Evolutionary conservation across 2,329 filamentous ascomycete genomes (phyloP), one percentile per base, ranked within the genome.

Genomic region (Grosmannia serpens): DNA sequence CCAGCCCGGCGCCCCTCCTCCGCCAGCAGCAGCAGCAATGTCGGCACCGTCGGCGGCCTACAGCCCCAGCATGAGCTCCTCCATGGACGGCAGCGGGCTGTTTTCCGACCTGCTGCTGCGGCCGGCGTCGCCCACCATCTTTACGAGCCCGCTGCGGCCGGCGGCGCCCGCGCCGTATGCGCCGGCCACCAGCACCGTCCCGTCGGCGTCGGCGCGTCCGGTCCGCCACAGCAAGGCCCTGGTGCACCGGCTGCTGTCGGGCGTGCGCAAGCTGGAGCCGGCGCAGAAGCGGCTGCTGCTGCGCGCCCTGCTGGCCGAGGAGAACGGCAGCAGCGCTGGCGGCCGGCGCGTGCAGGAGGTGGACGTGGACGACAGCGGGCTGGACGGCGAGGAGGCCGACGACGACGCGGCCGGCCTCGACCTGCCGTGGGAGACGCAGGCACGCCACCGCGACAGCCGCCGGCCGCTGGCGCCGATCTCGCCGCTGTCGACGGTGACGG

Each of bases 221-320:
- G 20, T 50, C n/a, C 53, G 4, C 55, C 55, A 47, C 26, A 57
- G 51, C 52, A 52, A 41, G 56, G 57, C 60, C 8, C 29, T 59
- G 20, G 47, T 63, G 7, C 56, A 44, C 11, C 55, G 55, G 41
- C 58, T 63, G 59, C 31, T 63, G 41, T 56, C 58, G 24, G 59
- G 55, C 24, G 57, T 64, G 52, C 47, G 58, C 46, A 51, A 29
- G 3, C 58, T 64, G 24, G 53, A 57, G 5, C 41, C 63, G 13
- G 56, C 58, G 44, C 58, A 64, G 52, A 61, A 62, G 54, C 57
- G 57, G 15, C 54, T 50, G 24, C 56, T 62, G 13, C 15, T 61
- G 44, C 56, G 53, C 20, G 58, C 56, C 1, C 47, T 64, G 3
- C 38, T 59, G 29, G 29, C 53, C 11, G 58, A 50, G 11, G 41